These are phyloP conservation scores for Arthroderma sp. DNA, from an alignment of 2,329 filamentous ascomycete genomes.

Conservation along the genomic window DNA sequence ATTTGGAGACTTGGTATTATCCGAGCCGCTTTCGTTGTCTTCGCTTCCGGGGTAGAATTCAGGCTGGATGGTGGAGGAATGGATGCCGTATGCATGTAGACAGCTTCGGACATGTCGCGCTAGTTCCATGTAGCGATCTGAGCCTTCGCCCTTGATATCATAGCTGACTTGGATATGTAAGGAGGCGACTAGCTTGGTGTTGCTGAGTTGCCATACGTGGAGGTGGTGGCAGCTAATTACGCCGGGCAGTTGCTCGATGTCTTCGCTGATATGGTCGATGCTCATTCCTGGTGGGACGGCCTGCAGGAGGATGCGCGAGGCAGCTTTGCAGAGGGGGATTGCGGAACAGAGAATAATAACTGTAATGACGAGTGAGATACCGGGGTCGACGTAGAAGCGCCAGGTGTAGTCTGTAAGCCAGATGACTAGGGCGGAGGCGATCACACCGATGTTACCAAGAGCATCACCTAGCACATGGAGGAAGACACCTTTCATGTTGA, in stretches of 20 bases:
- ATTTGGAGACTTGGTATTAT: too few species aligned
- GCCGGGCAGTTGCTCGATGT: constrained; percentile 73
- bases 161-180: constrained; percentile 89
- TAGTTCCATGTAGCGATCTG: constrained; percentile 75
- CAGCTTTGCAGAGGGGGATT: constrained; percentile 39
- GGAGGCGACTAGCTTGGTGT: constrained; percentile 85
- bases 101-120: constrained; percentile 72
- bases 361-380: constrained; percentile 88
- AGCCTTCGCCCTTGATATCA: constrained; percentile 69
- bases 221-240: constrained; percentile 88
- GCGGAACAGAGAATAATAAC: constrained; percentile 49
- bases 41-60: constrained; percentile 47
- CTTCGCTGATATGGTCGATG: constrained; percentile 79
- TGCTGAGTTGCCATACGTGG: constrained; percentile 94
- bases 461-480: constrained; percentile 45
- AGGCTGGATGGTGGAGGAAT: constrained; percentile 93
- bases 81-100: constrained; percentile 89
- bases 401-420: constrained; percentile 76
- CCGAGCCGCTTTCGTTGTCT: constrained; percentile 15
- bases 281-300: constrained; percentile 81
- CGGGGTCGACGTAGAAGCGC: constrained; percentile 79
- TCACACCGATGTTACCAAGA: constrained; percentile 36
- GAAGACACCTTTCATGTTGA: constrained; percentile 81
- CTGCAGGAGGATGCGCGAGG: constrained; percentile 72
- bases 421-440: constrained; percentile 63